phyloP scores from a whole-genome alignment of 1,284 basidiomycete species.

The Neotropicomus parvogracilis region DNA sequence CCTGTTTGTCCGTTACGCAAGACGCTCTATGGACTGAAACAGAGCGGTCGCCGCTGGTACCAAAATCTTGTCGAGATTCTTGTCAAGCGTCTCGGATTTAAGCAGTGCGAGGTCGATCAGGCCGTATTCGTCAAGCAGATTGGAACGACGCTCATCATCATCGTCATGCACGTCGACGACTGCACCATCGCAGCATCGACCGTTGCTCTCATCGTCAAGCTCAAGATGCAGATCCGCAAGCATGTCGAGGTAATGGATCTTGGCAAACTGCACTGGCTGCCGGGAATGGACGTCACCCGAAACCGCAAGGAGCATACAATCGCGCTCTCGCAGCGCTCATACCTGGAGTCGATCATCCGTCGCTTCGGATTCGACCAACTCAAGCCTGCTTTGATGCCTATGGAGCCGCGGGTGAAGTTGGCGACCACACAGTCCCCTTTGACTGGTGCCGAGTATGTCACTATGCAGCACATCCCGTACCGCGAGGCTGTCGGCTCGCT shows the following conservation, averaged over 20 bases:
- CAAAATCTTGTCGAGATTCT: not conserved
- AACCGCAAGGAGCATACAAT: not conserved
- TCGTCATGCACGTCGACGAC: not conserved
- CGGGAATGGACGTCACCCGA: not conserved
- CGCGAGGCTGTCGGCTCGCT: not conserved
- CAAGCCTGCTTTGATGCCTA: not conserved
- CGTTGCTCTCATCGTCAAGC: not conserved
- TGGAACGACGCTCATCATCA: not conserved
- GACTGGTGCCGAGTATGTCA: not conserved
- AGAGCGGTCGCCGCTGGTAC: not conserved
- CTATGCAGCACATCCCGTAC: not conserved
- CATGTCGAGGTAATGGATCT: not conserved
- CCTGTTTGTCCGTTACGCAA: not conserved
- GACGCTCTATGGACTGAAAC: not conserved
- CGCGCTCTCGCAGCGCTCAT: not conserved
- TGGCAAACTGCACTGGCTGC: not conserved
- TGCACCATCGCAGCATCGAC: not conserved
- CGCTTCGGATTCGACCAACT: not conserved
- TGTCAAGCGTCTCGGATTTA: not conserved
- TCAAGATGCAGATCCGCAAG: not conserved
- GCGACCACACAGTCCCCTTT: not conserved
- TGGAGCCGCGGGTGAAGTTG: not conserved
- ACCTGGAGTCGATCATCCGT: not conserved
- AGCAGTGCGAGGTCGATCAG: not conserved
- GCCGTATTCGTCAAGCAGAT: not conserved